Percentiles rank a stretch among this genome's conserved stretches.
phyloP scores from a whole-genome alignment of 768 basidiomycete species.

The Trametes elegans region DNA sequence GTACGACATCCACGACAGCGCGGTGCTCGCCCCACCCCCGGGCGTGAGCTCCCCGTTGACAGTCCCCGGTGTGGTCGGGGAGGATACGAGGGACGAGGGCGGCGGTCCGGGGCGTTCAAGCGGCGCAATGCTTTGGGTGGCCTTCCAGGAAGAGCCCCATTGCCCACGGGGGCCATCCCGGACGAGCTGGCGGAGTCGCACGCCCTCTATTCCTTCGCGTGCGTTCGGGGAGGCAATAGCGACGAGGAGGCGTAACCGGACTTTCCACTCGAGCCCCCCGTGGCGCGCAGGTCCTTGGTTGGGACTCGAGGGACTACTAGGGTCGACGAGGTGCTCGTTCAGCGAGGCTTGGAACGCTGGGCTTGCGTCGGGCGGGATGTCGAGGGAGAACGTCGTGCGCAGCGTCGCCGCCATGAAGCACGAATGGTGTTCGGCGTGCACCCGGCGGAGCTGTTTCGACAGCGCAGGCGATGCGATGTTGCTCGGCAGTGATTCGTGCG shows the following conservation, averaged over 20 bases:
- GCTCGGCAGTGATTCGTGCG: constrained; percentile 79
- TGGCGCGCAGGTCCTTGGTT: constrained; percentile 23
- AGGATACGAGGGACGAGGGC: constrained; percentile 23
- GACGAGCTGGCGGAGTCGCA: constrained; percentile 50
- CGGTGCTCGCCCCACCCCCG: constrained; percentile 9
- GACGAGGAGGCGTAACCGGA: constrained; percentile 83
- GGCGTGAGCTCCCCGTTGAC: constrained; percentile 18
- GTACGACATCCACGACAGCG: constrained; percentile 42
- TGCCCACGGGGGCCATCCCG: constrained; percentile 61
- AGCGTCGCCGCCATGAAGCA: constrained; percentile 69
- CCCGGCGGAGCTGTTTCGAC: constrained; percentile 57
- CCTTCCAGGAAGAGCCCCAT: constrained; percentile 71
- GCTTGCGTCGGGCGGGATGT: constrained; percentile 90
- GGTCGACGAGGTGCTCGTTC: constrained; percentile 26
- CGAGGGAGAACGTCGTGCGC: constrained; percentile 83
- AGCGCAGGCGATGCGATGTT: constrained; percentile 48
- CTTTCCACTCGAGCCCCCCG: constrained; percentile 91
- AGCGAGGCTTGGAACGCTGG: constrained; percentile 70
- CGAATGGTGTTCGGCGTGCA: constrained; percentile 85
- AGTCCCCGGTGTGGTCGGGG: constrained; percentile 17
- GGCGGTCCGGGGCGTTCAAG: constrained; percentile 41
- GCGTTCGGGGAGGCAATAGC: constrained; percentile 55
- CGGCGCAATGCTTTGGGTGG: constrained; percentile 56
- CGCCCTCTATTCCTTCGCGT: constrained; percentile 46
- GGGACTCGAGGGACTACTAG: constrained; percentile 36